Conservation (phyloP, 176 grass and related monocot genomes). For the Rhynchospora pubera region DNA sequence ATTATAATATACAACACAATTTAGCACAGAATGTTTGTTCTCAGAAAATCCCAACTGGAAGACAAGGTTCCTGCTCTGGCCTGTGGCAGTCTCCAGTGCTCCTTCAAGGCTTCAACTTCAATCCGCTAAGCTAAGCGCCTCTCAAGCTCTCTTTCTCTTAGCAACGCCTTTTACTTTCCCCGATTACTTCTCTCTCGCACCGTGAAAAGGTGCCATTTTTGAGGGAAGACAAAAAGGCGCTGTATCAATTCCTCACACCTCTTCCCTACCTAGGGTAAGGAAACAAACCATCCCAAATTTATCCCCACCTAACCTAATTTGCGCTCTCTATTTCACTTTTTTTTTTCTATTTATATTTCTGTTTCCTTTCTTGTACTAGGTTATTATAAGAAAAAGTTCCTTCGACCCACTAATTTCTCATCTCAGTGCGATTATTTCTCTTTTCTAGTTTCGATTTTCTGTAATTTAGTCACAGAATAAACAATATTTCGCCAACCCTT, state of each 20-base stretch:
- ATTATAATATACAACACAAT: too few relatives aligned
- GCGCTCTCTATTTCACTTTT: not conserved
- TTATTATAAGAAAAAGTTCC: not conserved
- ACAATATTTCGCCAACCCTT: not conserved
- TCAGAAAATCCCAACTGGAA: not conserved
- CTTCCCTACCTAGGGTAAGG: not conserved
- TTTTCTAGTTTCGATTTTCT: not conserved
- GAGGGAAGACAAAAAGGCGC: not conserved
- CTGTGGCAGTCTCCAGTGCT: not conserved
- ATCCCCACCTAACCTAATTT: not conserved
- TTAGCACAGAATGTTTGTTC: not conserved
- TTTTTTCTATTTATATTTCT: constrained; percentile 12
- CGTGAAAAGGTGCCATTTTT: not conserved
- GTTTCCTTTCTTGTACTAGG: not conserved
- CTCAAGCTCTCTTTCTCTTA: not conserved
- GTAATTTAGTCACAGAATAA: not conserved
- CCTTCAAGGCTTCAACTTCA: not conserved
- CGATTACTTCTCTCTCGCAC: not conserved
- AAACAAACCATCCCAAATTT: not conserved
- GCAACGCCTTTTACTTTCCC: not conserved
- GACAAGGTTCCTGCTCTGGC: not conserved
- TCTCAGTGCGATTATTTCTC: not conserved
- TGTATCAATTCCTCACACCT: not conserved
- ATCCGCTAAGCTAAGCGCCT: not conserved
- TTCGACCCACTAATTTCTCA: not conserved